Base-by-base conservation (phyloP, 2,329 filamentous ascomycete species). In the Pseudocercospora pini-densiflorae region DNA sequence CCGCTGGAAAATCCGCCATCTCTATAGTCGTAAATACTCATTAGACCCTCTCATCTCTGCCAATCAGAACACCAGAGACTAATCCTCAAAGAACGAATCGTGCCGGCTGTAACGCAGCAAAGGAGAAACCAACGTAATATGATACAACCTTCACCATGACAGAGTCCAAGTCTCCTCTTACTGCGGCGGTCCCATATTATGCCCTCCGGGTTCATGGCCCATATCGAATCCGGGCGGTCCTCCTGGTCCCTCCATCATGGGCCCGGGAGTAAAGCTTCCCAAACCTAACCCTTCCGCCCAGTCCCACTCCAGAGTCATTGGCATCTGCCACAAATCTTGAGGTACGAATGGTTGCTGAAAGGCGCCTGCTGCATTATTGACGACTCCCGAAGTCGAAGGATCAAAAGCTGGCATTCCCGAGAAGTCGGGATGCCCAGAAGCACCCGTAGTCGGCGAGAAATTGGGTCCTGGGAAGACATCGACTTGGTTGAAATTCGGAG, bases 271-370 rank as follows among this genome's bases (percentile, higher is more conserved):
- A 59, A 77, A 77, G 59, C 70, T 72, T 1, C 75, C 74, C 40
- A 75, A 59, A 5, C 75, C 75, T n/a, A 77, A 53, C 1, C 75
- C 76, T 55, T 85, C 83, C 2, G 82, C 87, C 89, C 89, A 92
- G 71, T 91, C 93, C 93, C 94, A 97, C 77, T 98, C 94, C 23
- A 98, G 85, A 2, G 92, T 96, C 90, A 97, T 97, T 1, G 94
- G 94, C 87, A 98, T 90, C 78, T 94, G 91, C 89, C 95, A 99
- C 27, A 98, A 80, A 79, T 98, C 95, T 73, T 94, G 93, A 4
- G 95, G 94, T 23, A 98, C 88, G 74, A 97, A 90, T 0, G 94
- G 94, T 71, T 96, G 92, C 74, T 94, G 90, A 75, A 94, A 93
- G 19, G 83, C 77, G 31, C 68, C 69, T 10, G 47, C 61, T 19